phyloP scores from a whole-genome alignment of 805 yeast genomes.

The Yarrowia hollandica region DNA sequence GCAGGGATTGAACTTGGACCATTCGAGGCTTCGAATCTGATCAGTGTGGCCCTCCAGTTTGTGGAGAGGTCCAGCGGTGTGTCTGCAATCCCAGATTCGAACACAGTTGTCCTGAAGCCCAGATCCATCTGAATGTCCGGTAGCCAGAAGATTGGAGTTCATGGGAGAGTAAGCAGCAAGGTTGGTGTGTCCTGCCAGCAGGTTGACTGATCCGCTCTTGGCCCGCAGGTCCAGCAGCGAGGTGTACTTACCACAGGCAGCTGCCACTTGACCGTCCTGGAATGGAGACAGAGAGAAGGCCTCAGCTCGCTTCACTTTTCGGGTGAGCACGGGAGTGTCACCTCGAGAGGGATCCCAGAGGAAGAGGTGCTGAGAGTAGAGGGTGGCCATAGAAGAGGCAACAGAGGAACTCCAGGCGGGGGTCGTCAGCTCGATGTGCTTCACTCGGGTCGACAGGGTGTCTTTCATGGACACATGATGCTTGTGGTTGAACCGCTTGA shows the following conservation, averaged over 20 bases:
- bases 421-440: constrained; percentile 45
- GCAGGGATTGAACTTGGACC: constrained; percentile 50
- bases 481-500: constrained; percentile 75
- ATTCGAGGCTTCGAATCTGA: constrained; percentile 56
- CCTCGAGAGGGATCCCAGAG: constrained; percentile 71
- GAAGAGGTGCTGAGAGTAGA: constrained; percentile 69
- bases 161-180: constrained; percentile 62
- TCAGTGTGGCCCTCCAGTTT: constrained; percentile 58
- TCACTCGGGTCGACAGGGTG: constrained; percentile 39
- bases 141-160: constrained; percentile 62
- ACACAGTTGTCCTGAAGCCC: constrained; percentile 45
- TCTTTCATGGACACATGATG: constrained; percentile 51
- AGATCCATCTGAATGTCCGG: constrained; percentile 52
- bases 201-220: constrained; percentile 48
- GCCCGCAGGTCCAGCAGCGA: constrained; percentile 70
- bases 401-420: constrained; percentile 48
- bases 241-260: constrained; percentile 66
- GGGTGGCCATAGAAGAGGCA: constrained; percentile 54
- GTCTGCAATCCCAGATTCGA: constrained; percentile 73
- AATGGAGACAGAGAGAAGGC: constrained; percentile 51
- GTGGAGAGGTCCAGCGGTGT: constrained; percentile 52
- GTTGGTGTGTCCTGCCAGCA: constrained; percentile 44
- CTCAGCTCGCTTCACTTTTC: constrained; percentile 53
- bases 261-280: constrained; percentile 55
- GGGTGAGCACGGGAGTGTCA: constrained; percentile 57